A percentile compares a stretch with the other conserved stretches of the same genome.
Conservation (phyloP, 2,329 filamentous ascomycete genomes). For the Penicillium capsulatum region DNA sequence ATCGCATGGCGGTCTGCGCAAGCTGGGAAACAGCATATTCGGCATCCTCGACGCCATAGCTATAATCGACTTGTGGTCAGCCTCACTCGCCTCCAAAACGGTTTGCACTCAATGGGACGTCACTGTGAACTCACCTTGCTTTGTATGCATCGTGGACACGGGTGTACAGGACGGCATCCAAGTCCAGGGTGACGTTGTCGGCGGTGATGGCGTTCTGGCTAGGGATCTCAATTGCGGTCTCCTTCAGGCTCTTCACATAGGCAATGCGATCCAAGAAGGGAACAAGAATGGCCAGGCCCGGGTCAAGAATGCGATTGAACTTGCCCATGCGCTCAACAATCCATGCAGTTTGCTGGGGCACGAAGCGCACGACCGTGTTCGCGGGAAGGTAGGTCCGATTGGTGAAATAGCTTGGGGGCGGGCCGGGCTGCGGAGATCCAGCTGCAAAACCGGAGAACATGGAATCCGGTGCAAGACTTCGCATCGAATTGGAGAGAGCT, state of each 20-base stretch:
- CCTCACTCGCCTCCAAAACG: neutral
- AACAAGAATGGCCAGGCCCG: constrained; percentile 80
- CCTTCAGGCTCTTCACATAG: constrained; percentile 97
- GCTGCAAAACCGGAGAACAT: constrained; percentile 30
- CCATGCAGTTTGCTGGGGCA: constrained; percentile 99
- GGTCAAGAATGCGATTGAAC: constrained; percentile 88
- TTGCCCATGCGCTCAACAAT: constrained; percentile 99
- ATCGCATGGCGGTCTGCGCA: constrained; percentile 97
- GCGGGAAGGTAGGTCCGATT: constrained; percentile 68
- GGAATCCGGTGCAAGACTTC: constrained; percentile 29
- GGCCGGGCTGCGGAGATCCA: constrained; percentile 24
- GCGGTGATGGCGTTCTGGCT: constrained; percentile 97
- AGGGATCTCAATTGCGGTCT: constrained; percentile 92
- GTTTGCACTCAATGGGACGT: too few species aligned
- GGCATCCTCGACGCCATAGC: constrained; percentile 96
- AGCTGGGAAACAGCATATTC: constrained; percentile 98
- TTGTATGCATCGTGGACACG: constrained; percentile 98
- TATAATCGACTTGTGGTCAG: constrained; percentile 44
- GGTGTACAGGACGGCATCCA: constrained; percentile 94
- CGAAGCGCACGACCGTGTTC: constrained; percentile 93
- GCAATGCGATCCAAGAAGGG: constrained; percentile 93
- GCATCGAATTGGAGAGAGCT: constrained; percentile 30
- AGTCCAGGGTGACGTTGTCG: constrained; percentile 94
- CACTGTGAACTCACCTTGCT: constrained; percentile 71
- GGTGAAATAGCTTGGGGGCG: constrained; percentile 70